These are phyloP conservation scores for Podospora bellae-mahoneyi DNA, from an alignment of 495 filamentous ascomycete genomes.

Conservation along the genomic window DNA sequence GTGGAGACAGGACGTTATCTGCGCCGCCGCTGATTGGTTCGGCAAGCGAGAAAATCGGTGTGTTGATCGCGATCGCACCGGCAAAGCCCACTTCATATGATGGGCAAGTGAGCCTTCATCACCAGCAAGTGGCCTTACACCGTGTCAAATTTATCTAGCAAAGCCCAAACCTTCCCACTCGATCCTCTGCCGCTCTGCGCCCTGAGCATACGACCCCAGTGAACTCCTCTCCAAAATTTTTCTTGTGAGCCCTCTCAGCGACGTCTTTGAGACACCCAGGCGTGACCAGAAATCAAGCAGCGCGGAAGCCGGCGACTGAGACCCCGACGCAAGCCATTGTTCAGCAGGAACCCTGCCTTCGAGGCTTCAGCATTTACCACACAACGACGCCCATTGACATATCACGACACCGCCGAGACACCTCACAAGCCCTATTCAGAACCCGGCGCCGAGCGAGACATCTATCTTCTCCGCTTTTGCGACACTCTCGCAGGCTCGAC, in stretches of 20 bases:
- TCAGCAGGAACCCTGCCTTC: conserved; percentile 7
- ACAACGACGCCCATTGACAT: conserved; percentile 10
- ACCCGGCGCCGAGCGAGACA: background rate
- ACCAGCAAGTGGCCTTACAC: background rate
- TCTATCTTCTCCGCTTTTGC: conserved; percentile 1
- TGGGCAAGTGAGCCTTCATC: background rate
- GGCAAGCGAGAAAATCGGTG: conserved; percentile 25
- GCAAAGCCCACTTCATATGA: conserved; percentile 14
- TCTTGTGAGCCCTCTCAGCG: background rate
- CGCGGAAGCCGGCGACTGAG: conserved; percentile 14
- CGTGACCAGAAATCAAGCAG: conserved; percentile 13
- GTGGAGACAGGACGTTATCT: conserved; percentile 18
- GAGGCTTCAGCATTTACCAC: conserved; percentile 15
- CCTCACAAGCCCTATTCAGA: background rate
- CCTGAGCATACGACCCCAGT: background rate
- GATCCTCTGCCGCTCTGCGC: background rate
- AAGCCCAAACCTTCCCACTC: background rate
- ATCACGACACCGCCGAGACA: conserved; percentile 9
- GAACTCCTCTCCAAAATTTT: background rate
- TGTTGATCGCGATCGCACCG: conserved; percentile 21
- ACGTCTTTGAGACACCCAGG: background rate
- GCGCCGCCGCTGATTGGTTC: conserved; percentile 21
- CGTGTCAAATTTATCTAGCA: conserved; percentile 1
- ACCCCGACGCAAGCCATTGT: conserved; percentile 12
- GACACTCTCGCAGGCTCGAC: background rate